Evolutionary conservation across 768 basidiomycete genomes (phyloP).

Genomic region (Mycena amicta): DNA sequence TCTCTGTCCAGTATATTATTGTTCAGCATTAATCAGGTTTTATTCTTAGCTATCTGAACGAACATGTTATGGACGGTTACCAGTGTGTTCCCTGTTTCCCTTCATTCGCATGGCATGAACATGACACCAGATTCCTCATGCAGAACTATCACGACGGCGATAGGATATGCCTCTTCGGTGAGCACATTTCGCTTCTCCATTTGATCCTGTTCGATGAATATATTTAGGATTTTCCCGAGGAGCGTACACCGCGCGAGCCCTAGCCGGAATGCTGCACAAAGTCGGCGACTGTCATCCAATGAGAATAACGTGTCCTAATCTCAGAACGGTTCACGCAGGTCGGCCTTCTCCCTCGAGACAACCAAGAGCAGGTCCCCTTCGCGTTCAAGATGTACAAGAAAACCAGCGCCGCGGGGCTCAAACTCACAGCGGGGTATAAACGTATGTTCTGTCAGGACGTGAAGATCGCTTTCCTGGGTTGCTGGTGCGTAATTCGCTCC

Average conservation of each 20-base stretch:
- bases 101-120: background rate
- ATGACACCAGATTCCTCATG: constrained; percentile 55
- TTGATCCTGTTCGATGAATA: background rate
- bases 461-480: constrained; percentile 76
- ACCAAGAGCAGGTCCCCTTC: constrained; percentile 69
- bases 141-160: constrained; percentile 74
- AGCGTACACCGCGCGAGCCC: constrained; percentile 66
- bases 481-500: constrained; percentile 53
- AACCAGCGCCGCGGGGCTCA: constrained; percentile 44
- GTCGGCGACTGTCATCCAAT: constrained; percentile 31
- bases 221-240: constrained; percentile 74
- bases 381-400: constrained; percentile 74
- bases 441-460: constrained; percentile 69
- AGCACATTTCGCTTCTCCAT: constrained; percentile 8
- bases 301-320: background rate
- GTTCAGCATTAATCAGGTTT: background rate
- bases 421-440: constrained; percentile 69
- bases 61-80: constrained; percentile 77
- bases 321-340: constrained; percentile 44
- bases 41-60: constrained; percentile 64
- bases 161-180: constrained; percentile 75
- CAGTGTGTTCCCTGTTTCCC: constrained; percentile 31
- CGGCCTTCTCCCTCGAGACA: constrained; percentile 70
- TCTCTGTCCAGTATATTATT: too few relatives aligned
- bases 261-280: constrained; percentile 77